phyloP scores from a whole-genome alignment of 768 basidiomycete species.

The Auricularia sp. region DNA sequence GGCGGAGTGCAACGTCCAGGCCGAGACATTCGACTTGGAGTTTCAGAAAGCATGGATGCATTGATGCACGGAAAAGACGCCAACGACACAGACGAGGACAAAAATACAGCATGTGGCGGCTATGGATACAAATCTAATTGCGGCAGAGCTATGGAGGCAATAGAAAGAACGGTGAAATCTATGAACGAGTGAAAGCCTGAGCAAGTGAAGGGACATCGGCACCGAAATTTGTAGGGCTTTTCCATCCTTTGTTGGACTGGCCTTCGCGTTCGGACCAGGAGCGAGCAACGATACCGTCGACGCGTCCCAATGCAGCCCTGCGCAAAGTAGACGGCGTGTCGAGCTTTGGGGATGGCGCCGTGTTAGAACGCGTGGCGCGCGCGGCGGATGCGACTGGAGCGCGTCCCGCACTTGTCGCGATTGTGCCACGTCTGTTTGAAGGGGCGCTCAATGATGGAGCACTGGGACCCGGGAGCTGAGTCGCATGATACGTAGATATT shows the following conservation, averaged over 20 bases:
- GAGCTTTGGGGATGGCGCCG: neutral
- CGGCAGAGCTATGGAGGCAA: neutral
- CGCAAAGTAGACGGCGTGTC: neutral
- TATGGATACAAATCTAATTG: too few species aligned
- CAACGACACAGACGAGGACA: too few species aligned
- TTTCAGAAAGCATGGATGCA: too few species aligned
- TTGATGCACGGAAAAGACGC: too few species aligned
- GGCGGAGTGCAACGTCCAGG: too few species aligned
- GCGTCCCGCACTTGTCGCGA: neutral
- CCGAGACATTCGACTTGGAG: too few species aligned
- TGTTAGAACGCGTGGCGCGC: neutral
- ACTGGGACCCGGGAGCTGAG: too few species aligned
- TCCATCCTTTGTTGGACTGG: neutral
- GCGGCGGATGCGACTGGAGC: neutral
- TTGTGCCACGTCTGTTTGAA: neutral
- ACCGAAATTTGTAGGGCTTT: neutral
- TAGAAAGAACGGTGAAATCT: neutral
- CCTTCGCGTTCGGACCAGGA: neutral
- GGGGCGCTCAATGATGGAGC: neutral
- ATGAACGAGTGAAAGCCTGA: neutral
- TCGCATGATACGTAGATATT: too few species aligned
- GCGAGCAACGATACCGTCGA: neutral
- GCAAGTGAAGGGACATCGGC: neutral
- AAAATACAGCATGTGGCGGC: too few species aligned
- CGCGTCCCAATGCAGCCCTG: neutral